Percentiles rank a stretch among this genome's conserved stretches.
Conservation (phyloP, 2,329 filamentous ascomycete genomes). For the Aspergillus hiratsukae region DNA sequence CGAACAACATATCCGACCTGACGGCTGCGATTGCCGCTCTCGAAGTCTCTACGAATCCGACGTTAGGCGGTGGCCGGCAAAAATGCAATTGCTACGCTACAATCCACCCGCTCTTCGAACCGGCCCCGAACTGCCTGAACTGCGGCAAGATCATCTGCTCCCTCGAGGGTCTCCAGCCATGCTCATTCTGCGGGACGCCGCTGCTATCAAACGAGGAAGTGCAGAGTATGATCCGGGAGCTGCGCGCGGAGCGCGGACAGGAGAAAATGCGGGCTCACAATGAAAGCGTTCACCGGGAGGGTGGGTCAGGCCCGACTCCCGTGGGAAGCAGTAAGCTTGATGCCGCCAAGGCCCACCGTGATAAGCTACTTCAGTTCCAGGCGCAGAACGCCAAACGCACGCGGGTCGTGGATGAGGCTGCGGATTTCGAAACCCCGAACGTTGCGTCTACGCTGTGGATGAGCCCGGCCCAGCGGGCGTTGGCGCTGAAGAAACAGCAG, state of each 20-base stretch:
- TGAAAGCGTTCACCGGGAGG: slow-evolving; percentile 38
- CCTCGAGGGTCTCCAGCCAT: slow-evolving; percentile 88
- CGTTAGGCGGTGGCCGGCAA: slow-evolving; percentile 60
- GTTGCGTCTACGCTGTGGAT: slow-evolving; percentile 73
- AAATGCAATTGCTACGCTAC: slow-evolving; percentile 82
- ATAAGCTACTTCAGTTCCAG: slow-evolving; percentile 76
- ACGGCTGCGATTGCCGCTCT: slow-evolving; percentile 80
- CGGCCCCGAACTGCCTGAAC: slow-evolving; percentile 84
- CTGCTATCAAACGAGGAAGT: slow-evolving; percentile 70
- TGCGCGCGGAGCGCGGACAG: slow-evolving; percentile 78
- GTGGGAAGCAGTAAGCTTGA: slow-evolving; percentile 52
- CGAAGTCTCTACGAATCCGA: slow-evolving; percentile 87
- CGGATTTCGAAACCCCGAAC: slow-evolving; percentile 62
- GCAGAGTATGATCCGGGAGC: slow-evolving; percentile 76
- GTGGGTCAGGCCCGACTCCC: slow-evolving; percentile 25
- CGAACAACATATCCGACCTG: slow-evolving; percentile 52
- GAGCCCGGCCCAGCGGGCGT: slow-evolving; percentile 72
- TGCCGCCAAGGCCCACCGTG: slow-evolving; percentile 71
- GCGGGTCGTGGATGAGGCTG: slow-evolving; percentile 79
- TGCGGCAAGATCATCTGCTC: slow-evolving; percentile 96
- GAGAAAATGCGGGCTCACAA: slow-evolving; percentile 84
- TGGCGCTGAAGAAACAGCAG: slow-evolving; percentile 81
- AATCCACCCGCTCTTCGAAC: slow-evolving; percentile 80
- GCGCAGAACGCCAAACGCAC: slow-evolving; percentile 80
- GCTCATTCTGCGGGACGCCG: slow-evolving; percentile 78